A percentile compares a stretch with the other conserved stretches of the same genome.
These are phyloP conservation scores for Solanum ossicruentum DNA, from an alignment of 257 asterid species.

Conservation along the genomic window DNA sequence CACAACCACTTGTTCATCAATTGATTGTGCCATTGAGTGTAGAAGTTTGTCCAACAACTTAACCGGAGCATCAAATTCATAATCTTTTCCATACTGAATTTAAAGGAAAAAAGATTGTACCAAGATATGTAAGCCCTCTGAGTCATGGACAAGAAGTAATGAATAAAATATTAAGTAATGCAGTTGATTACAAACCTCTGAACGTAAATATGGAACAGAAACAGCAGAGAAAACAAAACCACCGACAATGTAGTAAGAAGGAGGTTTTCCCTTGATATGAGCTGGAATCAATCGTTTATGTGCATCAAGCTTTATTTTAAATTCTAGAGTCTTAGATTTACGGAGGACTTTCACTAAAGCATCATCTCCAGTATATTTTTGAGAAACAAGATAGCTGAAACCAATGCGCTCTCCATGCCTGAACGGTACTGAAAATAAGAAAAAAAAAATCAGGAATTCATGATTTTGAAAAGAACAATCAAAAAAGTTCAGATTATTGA, in stretches of 20 bases:
- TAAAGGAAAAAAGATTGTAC: neutral
- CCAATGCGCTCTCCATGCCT: constrained; percentile 20
- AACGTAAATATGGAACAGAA: constrained; percentile 11
- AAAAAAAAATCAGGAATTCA: neutral
- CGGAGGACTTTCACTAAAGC: constrained; percentile 17
- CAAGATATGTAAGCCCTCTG: neutral
- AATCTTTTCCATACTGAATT: constrained; percentile 15
- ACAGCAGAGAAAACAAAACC: constrained; percentile 16
- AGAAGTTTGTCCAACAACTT: constrained; percentile 12
- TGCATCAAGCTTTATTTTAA: constrained; percentile 6
- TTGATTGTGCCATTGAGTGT: constrained; percentile 11
- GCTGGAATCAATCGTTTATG: constrained; percentile 8
- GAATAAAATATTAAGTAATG: neutral
- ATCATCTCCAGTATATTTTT: constrained; percentile 14
- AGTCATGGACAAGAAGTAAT: neutral
- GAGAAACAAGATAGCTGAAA: constrained; percentile 15
- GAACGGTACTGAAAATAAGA: constrained; percentile 7
- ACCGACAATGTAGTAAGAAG: constrained; percentile 15
- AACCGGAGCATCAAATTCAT: constrained; percentile 10
- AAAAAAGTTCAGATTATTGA: neutral
- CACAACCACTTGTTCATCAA: constrained; percentile 14
- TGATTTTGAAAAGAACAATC: neutral
- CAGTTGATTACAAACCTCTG: constrained; percentile 7
- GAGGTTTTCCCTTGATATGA: constrained; percentile 7
- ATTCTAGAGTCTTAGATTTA: constrained; percentile 1